Percentiles rank a stretch among this genome's conserved stretches.
phyloP scores from a whole-genome alignment of 2,329 filamentous ascomycete species.

The Dothideomycetes sp. region DNA sequence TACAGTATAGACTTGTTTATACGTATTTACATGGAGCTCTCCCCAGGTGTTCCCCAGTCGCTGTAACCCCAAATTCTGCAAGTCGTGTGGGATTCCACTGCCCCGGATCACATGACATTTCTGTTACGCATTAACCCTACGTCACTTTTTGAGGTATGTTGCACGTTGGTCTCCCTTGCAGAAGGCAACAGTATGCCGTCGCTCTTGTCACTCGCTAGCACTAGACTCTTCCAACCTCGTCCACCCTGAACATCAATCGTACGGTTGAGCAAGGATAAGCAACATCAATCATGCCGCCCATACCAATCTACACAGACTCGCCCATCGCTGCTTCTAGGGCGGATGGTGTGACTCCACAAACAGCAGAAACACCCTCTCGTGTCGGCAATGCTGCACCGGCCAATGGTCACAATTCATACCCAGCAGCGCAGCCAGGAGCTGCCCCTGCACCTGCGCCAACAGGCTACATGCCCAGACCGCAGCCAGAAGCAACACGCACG shows the following conservation, averaged over 20 bases:
- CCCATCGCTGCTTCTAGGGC: slow-evolving; percentile 32
- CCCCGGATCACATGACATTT: no score
- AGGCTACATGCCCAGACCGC: slow-evolving; percentile 13
- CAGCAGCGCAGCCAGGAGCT: slow-evolving; percentile 19
- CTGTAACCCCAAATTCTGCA: no score
- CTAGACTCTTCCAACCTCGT: no score
- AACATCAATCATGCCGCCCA: slow-evolving; percentile 30
- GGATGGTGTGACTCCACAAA: slow-evolving; percentile 26
- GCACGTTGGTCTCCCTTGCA: no score
- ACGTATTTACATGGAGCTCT: no score
- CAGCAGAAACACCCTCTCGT: slow-evolving; percentile 24
- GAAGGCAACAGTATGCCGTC: no score
- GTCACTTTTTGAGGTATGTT: no score
- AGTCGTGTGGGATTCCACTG: no score
- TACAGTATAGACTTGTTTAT: no score
- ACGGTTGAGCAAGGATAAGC: not conserved
- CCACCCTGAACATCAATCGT: not conserved
- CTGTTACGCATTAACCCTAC: no score
- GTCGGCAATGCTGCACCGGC: slow-evolving; percentile 13
- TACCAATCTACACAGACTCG: slow-evolving; percentile 34
- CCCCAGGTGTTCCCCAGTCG: no score
- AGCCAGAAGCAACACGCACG: slow-evolving; percentile 16
- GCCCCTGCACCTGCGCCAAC: slow-evolving; percentile 21
- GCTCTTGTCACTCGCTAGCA: no score
- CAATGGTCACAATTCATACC: slow-evolving; percentile 17